These are phyloP conservation scores for Albatrellus sp. DNA, from an alignment of 1,284 basidiomycete species.

Conservation along the genomic window DNA sequence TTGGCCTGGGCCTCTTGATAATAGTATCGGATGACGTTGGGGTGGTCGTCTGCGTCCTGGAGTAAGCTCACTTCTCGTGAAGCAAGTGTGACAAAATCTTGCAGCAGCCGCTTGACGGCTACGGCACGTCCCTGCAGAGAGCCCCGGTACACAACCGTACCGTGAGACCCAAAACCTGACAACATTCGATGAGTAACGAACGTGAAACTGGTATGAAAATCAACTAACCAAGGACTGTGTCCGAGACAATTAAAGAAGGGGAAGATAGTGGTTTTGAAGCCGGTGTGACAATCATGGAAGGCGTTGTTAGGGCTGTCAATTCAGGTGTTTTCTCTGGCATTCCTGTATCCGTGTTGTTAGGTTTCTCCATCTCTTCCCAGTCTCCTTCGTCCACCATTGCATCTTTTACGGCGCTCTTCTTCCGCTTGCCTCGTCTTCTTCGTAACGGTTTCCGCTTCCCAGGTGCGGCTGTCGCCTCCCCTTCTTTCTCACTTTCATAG, in stretches of 20 bases:
- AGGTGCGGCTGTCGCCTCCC: constrained; percentile 28
- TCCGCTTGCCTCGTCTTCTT: constrained; percentile 34
- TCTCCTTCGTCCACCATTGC: constrained; percentile 16
- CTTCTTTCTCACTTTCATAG: constrained; percentile 53
- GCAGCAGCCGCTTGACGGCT: constrained; percentile 90
- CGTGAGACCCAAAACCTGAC: constrained; percentile 89
- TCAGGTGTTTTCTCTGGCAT: too few species aligned
- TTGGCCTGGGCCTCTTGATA: constrained; percentile 90
- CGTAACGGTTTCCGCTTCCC: constrained; percentile 28
- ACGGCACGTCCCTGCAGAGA: constrained; percentile 93
- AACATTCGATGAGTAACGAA: constrained; percentile 1
- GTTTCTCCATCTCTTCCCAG: constrained; percentile 13
- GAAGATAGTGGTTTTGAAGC: constrained; percentile 19
- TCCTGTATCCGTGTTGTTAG: too few species aligned
- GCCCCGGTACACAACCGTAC: constrained; percentile 90
- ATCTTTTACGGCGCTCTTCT: constrained; percentile 21
- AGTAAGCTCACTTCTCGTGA: constrained; percentile 89
- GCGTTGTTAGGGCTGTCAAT: too few species aligned
- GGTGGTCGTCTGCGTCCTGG: constrained; percentile 95
- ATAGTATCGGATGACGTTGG: constrained; percentile 97
- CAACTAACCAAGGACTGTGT: constrained; percentile 62
- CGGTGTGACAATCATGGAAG: constrained; percentile 15
- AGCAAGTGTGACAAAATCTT: constrained; percentile 92
- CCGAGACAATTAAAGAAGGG: constrained; percentile 53
- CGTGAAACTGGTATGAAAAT: background rate